Evolutionary conservation across 495 filamentous ascomycete genomes (phyloP).

Genomic region (Rusavskia elegans): DNA sequence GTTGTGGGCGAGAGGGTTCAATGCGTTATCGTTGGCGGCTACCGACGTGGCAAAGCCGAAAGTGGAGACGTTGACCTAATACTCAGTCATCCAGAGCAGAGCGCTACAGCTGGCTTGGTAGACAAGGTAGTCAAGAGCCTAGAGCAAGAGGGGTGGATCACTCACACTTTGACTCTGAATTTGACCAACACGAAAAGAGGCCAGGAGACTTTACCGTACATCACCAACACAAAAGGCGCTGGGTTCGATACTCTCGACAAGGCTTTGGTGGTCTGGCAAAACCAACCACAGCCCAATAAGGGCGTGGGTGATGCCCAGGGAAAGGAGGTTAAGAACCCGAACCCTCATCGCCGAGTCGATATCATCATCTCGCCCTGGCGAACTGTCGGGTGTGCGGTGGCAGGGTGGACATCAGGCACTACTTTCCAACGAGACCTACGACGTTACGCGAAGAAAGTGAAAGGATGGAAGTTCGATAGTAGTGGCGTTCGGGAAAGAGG

Average conservation of each 20-base stretch:
- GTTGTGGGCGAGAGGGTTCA: conserved; percentile 38
- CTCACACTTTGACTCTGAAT: conserved; percentile 61
- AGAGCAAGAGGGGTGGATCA: conserved; percentile 55
- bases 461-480: conserved; percentile 74
- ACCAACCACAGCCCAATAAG: conserved; percentile 38
- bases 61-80: conserved; percentile 78
- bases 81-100: conserved; percentile 60
- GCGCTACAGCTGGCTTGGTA: conserved; percentile 48
- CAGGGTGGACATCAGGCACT: conserved; percentile 77
- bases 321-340: conserved; percentile 40
- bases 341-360: conserved; percentile 73
- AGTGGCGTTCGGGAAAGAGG: conserved; percentile 60
- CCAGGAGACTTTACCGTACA: conserved; percentile 48
- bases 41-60: conserved; percentile 61
- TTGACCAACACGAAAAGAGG: conserved; percentile 49
- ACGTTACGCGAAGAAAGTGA: conserved; percentile 56
- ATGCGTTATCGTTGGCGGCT: conserved; percentile 67
- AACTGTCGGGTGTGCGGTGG: conserved; percentile 71
- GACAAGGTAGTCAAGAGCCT: conserved; percentile 50
- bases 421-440: conserved; percentile 84
- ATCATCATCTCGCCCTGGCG: conserved; percentile 87
- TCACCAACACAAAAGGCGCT: conserved; percentile 24
- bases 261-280: conserved; percentile 85
- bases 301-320: conserved; percentile 14
- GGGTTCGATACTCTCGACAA: conserved; percentile 86